Base-by-base conservation (phyloP, 306 rosid species). In the Cucurbita argyrosperma region DNA sequence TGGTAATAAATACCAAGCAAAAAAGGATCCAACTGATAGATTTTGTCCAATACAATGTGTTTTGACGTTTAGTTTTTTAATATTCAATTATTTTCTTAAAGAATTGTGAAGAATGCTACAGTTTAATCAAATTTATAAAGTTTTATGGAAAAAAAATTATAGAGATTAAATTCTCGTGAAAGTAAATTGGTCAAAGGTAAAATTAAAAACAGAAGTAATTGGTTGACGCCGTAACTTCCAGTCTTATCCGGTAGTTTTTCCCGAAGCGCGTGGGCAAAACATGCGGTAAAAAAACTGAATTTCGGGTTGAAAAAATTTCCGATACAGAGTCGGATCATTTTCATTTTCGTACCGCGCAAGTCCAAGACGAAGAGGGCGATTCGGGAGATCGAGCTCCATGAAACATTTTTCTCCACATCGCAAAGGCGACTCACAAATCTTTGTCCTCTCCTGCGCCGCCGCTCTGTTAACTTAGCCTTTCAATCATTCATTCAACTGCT, bases 351-450 rank as follows among this genome's bases (percentile, higher is more conserved):
- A 67, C 56, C 40, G 40, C 7, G 42, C 40, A 67, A 65, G 71
- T 40, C 53, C 52, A 65, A 67, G 56, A 13, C 73, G 55, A 67
- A 67, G 54, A 2, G 40, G 42, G 21, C 39, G 73, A 61, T 37
- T 61, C 10, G 23, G 16, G 67, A 67, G 40, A 67, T 26, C 39
- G 55, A 45, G 12, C 21, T 67, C 56, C 40, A 67, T 67, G 73
- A 47, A 23, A 67, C 40, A 7, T 47, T 56, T 65, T 49, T 56
- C 40, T 46, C 73, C 56, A 46, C 56, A 6, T 49, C 55, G 55
- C 72, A 67, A 67, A 54, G 72, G 40, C 73, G 39, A 67, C 73
- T 67, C 19, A 7, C 19, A 15, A 67, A 67, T 67, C 72, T 16
- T 11, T 10, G 3, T 66, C 72, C 37, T 42, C 71, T 18, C 16